phyloP scores from a whole-genome alignment of 2,329 filamentous ascomycete species.

The Aureobasidium namibiae region DNA sequence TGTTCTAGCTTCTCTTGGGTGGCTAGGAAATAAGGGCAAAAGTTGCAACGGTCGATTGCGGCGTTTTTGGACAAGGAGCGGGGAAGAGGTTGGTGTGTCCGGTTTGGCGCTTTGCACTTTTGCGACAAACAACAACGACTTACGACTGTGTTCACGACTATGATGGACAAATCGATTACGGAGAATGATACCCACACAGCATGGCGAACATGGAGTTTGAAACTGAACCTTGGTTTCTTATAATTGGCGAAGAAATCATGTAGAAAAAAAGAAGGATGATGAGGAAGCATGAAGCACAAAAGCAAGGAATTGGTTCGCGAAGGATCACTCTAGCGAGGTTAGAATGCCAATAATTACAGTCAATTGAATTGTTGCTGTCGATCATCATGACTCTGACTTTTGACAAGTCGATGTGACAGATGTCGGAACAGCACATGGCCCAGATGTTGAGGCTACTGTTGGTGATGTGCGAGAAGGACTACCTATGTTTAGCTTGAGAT shows the following conservation, averaged over 20 bases:
- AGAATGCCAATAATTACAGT: background rate
- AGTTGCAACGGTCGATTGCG: background rate
- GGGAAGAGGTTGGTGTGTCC: constrained; percentile 2
- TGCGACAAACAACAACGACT: background rate
- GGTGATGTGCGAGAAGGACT: background rate
- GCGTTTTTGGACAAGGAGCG: background rate
- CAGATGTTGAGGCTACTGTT: background rate
- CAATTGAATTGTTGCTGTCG: background rate
- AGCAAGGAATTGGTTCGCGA: background rate
- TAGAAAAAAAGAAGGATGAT: background rate
- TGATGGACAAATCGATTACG: background rate
- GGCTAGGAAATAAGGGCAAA: background rate
- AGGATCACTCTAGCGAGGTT: background rate
- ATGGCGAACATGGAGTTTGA: background rate
- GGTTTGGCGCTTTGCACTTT: background rate
- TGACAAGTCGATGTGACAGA: background rate
- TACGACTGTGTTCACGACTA: background rate
- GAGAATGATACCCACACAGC: background rate
- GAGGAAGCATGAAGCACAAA: background rate
- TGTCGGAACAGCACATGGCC: background rate
- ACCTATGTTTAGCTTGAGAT: background rate
- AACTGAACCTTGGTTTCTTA: background rate
- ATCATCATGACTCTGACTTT: background rate
- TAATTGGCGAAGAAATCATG: background rate
- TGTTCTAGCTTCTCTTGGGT: background rate